Evolutionary conservation across 306 rosid species (phyloP).

Genomic region (Rosa persica): DNA sequence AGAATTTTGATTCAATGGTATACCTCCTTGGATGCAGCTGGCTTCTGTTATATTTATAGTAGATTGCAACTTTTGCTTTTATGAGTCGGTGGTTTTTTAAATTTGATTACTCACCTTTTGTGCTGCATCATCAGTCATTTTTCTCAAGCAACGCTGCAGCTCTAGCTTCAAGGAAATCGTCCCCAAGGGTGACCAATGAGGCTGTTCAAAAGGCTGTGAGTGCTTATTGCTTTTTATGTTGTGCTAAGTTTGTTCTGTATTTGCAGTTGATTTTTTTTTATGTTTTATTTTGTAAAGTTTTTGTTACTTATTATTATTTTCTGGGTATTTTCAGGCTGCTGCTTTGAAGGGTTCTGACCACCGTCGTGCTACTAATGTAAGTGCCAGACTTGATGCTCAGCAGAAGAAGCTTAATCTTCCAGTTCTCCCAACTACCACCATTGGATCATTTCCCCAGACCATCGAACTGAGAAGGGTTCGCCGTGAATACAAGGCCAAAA

Average conservation of each 20-base stretch:
- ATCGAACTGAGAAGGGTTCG: conserved; percentile 83
- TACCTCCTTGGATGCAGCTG: background rate
- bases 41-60: background rate
- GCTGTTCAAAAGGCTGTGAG: conserved; percentile 92
- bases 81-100: background rate
- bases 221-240: conserved; percentile 28
- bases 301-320: background rate
- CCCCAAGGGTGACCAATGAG: conserved; percentile 86
- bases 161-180: conserved; percentile 69
- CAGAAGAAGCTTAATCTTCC: conserved; percentile 96
- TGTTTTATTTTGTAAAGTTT: background rate
- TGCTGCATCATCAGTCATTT: conserved; percentile 55
- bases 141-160: conserved; percentile 74
- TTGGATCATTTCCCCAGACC: conserved; percentile 96
- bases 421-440: conserved; percentile 90
- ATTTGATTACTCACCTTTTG: conserved; percentile 3
- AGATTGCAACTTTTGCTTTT: background rate
- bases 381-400: conserved; percentile 86
- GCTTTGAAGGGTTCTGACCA: conserved; percentile 90
- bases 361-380: conserved; percentile 79
- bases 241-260: conserved; percentile 1
- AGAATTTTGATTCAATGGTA: background rate
- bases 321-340: conserved; percentile 60
- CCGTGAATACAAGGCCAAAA: conserved; percentile 90
- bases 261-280: conserved; percentile 11